Base-by-base conservation (phyloP, 2,329 filamentous ascomycete genomes). In the Cladosporium velox region DNA sequence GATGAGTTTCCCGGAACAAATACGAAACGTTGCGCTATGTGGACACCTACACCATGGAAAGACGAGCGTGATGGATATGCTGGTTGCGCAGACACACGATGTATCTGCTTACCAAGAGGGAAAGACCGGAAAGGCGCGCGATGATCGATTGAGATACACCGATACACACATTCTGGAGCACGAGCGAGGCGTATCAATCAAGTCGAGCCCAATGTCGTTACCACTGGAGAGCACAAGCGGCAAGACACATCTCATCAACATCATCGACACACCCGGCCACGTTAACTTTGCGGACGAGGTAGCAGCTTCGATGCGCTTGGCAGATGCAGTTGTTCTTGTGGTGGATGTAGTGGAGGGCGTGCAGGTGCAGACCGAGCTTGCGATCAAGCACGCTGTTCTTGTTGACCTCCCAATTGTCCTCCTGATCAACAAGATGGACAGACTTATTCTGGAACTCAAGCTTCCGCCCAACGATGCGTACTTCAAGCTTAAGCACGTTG, bases 251-350 rank as follows among this genome's bases (percentile, higher is more conserved):
- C 85, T 99, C 3, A 82, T 99, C 80, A 98, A 98, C 79, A 88
- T 99, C 65, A 84, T 99, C 66, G 95, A 99, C 79, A 99, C 95
- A 0, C 95, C 95, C 0, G 95, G 95, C 7, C 95, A 99, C 77
- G 95, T 98, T 75, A 97, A 99, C 79, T 99, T 99, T 77, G 94
- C 96, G 51, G 95, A 99, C 76, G 95, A 99, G 79, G 92, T 99
- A 44, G 95, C 95, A 10, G 89, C 93, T 4, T 90, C 93, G 0
- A 83, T 97, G 73, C 88, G 95, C 51, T 81, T 99, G 61, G 93
- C 91, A 4, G 95, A 99, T 76, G 95, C 95, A 67, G 88, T 98
- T 28, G 94, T 96, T 62, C 82, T 99, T 59, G 90, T 99, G 15
- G 93, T 99, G 18, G 95, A 99, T 77, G 92, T 97, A 26, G 92